Evolutionary conservation across 345 rosid genomes (phyloP), one percentile per base, ranked within the genome.

Genomic region (Citrus reticulata): DNA sequence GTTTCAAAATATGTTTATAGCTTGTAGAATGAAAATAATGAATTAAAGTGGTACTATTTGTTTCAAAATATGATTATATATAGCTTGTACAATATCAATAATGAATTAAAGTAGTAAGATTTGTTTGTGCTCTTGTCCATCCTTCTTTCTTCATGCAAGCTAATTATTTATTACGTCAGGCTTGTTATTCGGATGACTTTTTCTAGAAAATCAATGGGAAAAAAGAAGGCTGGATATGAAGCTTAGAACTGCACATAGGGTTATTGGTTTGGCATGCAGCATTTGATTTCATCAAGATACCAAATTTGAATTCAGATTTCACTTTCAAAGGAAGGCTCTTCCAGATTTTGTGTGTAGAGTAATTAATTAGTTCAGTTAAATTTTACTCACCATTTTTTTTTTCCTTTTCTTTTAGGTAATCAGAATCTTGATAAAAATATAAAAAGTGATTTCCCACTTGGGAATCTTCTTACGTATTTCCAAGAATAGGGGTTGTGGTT

Each of bases 401-500:
- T 9, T 5, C 7, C 30, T 46, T 70, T 46, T 13, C 20, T 70
- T 46, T n/a, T 8, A 54, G 24, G 8, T 54, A 22, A 57, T 54
- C 5, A 9, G 75, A 72, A 9, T 30, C 64, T n/a, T 11, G 63
- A 57, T 10, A 34, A 57, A 72, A 55, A 11, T 9, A 20, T 11
- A 13, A n/a, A n/a, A 40, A 20, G 30, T 63, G 17, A 46, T 46
- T 46, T 46, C 17, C 51, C 51, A 46, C 16, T 46, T 46, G 16
- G 51, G 51, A 46, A 46, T 81, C 82, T 81, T 77, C 85, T 29
- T 34, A 71, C 74, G 82, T 24, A 49, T 75, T 79, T 75, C 79
- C 85, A 71, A 42, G 76, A 78, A 82, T 74, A 80, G 78, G 82
- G 84, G 80, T 35, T 80, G 80, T 69, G 78, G 79, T 62, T 86